These are phyloP conservation scores for Amaranthus hypochondriacus DNA, from an alignment of 148 eudicot genomes.

Conservation along the genomic window DNA sequence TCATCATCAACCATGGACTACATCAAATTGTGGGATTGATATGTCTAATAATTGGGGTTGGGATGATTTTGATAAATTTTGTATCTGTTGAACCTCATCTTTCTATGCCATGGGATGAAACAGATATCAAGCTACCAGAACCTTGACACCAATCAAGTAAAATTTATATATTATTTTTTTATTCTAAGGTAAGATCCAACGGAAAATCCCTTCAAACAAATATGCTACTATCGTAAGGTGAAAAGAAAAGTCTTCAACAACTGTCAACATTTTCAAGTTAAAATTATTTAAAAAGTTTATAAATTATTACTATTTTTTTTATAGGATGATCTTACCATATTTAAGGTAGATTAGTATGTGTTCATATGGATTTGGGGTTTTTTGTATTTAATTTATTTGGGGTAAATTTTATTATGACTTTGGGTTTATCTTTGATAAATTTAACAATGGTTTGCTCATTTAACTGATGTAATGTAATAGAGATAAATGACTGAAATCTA, in stretches of 20 bases:
- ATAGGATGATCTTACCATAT: slow-evolving; percentile 10
- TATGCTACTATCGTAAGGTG: too few relatives aligned
- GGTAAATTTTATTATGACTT: slow-evolving; percentile 6
- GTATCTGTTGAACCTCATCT: slow-evolving; percentile 43
- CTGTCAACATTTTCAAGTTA: too few relatives aligned
- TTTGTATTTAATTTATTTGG: not conserved
- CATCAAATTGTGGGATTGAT: slow-evolving; percentile 21
- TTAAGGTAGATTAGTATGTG: slow-evolving; percentile 20
- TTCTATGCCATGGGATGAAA: slow-evolving; percentile 45
- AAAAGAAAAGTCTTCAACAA: too few relatives aligned
- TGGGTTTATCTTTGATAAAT: slow-evolving; percentile 6
- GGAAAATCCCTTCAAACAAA: too few relatives aligned
- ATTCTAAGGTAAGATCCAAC: too few relatives aligned
- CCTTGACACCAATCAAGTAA: slow-evolving; percentile 3
- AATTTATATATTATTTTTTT: not conserved
- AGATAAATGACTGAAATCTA: slow-evolving; percentile 2
- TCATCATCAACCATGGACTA: too few relatives aligned
- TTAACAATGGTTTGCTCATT: slow-evolving; percentile 4
- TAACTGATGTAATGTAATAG: slow-evolving; percentile 19
- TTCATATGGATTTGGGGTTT: slow-evolving; percentile 14
- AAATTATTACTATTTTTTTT: not conserved
- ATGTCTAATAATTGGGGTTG: slow-evolving; percentile 52
- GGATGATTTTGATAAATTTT: slow-evolving; percentile 54
- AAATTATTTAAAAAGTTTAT: not conserved
- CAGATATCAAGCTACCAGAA: slow-evolving; percentile 40